Conservation (phyloP, 2,329 filamentous ascomycete species). For the Cryoendolithus antarcticus region DNA sequence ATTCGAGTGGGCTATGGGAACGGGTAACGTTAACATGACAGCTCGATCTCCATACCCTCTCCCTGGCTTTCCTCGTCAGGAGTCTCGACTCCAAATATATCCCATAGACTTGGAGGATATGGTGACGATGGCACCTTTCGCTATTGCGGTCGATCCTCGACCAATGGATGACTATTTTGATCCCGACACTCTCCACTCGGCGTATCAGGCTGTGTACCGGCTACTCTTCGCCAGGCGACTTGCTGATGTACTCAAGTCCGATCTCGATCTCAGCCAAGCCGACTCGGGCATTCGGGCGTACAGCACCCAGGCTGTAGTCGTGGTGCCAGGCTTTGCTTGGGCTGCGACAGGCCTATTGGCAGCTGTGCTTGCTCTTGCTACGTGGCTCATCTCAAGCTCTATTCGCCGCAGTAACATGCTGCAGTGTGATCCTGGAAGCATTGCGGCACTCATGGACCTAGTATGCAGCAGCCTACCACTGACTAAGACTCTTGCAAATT, state of each 20-base stretch:
- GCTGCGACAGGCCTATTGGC: no score
- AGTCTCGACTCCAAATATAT: no score
- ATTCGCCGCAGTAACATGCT: background rate
- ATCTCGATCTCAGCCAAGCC: constrained; percentile 7
- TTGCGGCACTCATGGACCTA: constrained; percentile 28
- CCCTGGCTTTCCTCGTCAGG: no score
- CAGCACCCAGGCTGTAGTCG: constrained; percentile 22
- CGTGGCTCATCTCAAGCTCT: no score
- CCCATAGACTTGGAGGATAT: no score
- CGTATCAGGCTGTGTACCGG: constrained; percentile 31
- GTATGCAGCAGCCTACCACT: no score
- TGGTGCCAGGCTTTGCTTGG: constrained; percentile 28
- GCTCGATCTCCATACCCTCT: no score
- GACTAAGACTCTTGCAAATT: no score
- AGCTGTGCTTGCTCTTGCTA: no score
- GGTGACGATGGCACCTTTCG: no score
- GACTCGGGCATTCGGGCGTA: constrained; percentile 13
- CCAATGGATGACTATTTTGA: constrained; percentile 25
- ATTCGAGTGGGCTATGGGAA: constrained; percentile 20
- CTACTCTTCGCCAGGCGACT: constrained; percentile 30
- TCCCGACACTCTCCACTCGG: constrained; percentile 18
- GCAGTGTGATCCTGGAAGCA: constrained; percentile 21
- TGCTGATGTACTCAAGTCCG: constrained; percentile 17
- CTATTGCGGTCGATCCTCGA: constrained; percentile 18
- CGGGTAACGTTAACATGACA: no score